Percentiles rank a stretch among this genome's conserved stretches.
phyloP scores from a whole-genome alignment of 1,139 yeast genomes.

The Pichia sp. region DNA sequence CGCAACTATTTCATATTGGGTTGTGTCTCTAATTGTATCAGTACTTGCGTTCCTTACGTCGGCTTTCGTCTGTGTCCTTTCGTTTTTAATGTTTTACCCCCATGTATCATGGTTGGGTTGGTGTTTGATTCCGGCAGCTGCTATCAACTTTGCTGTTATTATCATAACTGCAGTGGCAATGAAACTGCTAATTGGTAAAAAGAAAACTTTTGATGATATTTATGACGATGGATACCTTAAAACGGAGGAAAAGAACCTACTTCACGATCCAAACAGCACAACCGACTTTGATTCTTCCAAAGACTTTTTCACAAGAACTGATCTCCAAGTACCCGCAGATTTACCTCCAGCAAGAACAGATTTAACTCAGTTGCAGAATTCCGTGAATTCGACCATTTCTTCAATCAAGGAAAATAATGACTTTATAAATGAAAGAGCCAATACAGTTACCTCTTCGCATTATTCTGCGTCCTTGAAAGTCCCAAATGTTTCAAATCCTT shows the following conservation, averaged over 20 bases:
- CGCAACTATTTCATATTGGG: conserved; percentile 23
- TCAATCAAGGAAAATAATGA: conserved; percentile 5
- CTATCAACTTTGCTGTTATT: conserved; percentile 33
- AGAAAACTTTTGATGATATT: conserved; percentile 4
- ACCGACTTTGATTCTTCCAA: neutral
- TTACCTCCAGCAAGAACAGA: neutral
- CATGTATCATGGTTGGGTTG: conserved; percentile 61
- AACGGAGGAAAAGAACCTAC: conserved; percentile 2
- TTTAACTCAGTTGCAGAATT: neutral
- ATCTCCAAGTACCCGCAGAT: neutral
- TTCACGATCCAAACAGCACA: neutral
- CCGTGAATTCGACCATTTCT: conserved; percentile 1
- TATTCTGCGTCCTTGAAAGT: conserved; percentile 13
- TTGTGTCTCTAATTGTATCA: conserved; percentile 28
- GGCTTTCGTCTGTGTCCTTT: conserved; percentile 44
- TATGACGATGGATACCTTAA: conserved; percentile 11
- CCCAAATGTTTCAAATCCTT: conserved; percentile 22
- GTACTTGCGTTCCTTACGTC: conserved; percentile 44
- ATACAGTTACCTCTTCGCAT: conserved; percentile 2
- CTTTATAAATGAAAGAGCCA: neutral
- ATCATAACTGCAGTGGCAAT: conserved; percentile 16
- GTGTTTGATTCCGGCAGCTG: conserved; percentile 61
- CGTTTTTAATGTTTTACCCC: conserved; percentile 53
- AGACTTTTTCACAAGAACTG: neutral
- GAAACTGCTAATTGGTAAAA: conserved; percentile 11